A percentile compares a stretch with the other conserved stretches of the same genome.
Conservation (phyloP, 768 basidiomycete species). For the Xerocomellus chrysenteron region DNA sequence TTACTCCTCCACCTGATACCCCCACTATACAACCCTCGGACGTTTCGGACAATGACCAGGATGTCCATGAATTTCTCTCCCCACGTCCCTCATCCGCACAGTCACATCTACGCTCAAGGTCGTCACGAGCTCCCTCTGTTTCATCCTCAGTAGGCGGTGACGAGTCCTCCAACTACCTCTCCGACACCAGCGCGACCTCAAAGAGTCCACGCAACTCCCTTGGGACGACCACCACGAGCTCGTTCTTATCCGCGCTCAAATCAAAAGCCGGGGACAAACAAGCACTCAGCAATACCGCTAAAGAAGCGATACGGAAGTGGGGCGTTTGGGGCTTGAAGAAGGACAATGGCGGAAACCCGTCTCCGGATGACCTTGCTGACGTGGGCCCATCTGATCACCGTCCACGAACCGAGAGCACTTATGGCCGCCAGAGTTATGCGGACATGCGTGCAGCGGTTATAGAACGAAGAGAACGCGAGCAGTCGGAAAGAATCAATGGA, state of each 20-base stretch:
- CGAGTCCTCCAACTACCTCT: constrained; percentile 30
- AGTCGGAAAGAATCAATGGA: constrained; percentile 15
- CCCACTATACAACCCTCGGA: constrained; percentile 6
- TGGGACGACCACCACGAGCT: constrained; percentile 32
- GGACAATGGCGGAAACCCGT: constrained; percentile 36
- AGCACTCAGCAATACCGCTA: constrained; percentile 78
- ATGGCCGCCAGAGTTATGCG: constrained; percentile 61
- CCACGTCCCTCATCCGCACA: constrained; percentile 47
- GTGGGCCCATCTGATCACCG: constrained; percentile 39
- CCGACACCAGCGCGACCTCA: constrained; percentile 31
- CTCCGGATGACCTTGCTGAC: constrained; percentile 44
- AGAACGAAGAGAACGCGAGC: constrained; percentile 55
- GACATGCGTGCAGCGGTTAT: constrained; percentile 77
- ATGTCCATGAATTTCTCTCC: constrained; percentile 14
- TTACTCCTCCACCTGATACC: constrained; percentile 11
- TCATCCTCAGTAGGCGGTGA: constrained; percentile 35
- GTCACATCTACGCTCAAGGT: constrained; percentile 33
- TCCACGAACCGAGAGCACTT: constrained; percentile 35
- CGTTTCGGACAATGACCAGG: constrained; percentile 21
- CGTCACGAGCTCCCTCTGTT: constrained; percentile 36
- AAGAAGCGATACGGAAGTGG: constrained; percentile 92
- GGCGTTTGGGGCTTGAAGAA: constrained; percentile 75
- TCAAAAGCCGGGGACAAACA: constrained; percentile 81
- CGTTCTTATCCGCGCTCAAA: constrained; percentile 78
- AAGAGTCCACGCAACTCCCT: constrained; percentile 47